phyloP scores from a whole-genome alignment of 495 filamentous ascomycete species.

The Cenococcum geophilum region DNA sequence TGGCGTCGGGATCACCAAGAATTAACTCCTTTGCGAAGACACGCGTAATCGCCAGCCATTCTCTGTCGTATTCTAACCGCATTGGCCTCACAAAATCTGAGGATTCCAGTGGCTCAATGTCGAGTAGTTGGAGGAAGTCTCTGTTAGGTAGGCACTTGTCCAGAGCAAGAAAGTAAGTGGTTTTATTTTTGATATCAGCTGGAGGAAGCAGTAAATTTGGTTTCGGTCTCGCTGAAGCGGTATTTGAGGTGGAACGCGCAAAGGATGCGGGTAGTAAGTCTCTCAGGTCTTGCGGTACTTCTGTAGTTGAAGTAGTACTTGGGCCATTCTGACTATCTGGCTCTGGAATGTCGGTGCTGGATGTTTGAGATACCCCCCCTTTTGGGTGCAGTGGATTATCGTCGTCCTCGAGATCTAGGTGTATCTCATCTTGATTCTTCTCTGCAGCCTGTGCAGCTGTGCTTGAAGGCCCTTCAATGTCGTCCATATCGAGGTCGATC shows the following conservation, averaged over 20 bases:
- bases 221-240: constrained; percentile 23
- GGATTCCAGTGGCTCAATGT: constrained; percentile 43
- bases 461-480: constrained; percentile 14
- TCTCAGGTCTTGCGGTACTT: constrained; percentile 54
- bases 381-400: constrained; percentile 17
- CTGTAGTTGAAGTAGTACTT: constrained; percentile 1
- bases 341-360: background rate
- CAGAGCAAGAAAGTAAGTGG: constrained; percentile 79
- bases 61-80: constrained; percentile 73
- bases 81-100: constrained; percentile 31
- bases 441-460: background rate
- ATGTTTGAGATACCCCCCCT: constrained; percentile 2
- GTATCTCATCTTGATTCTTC: constrained; percentile 20
- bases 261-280: constrained; percentile 64
- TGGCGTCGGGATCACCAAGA: constrained; percentile 51
- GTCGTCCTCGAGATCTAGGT: constrained; percentile 23
- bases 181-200: constrained; percentile 58
- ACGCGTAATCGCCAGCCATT: constrained; percentile 91
- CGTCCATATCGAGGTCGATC: constrained; percentile 39
- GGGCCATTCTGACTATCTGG: background rate
- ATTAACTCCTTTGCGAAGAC: constrained; percentile 58
- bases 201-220: constrained; percentile 30
- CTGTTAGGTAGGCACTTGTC: constrained; percentile 77
- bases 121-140: constrained; percentile 74
- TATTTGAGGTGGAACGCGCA: constrained; percentile 36